These are phyloP conservation scores for Climacium dendroides DNA, from an alignment of 225 moss, liverwort and hornwort species.

Conservation along the genomic window DNA sequence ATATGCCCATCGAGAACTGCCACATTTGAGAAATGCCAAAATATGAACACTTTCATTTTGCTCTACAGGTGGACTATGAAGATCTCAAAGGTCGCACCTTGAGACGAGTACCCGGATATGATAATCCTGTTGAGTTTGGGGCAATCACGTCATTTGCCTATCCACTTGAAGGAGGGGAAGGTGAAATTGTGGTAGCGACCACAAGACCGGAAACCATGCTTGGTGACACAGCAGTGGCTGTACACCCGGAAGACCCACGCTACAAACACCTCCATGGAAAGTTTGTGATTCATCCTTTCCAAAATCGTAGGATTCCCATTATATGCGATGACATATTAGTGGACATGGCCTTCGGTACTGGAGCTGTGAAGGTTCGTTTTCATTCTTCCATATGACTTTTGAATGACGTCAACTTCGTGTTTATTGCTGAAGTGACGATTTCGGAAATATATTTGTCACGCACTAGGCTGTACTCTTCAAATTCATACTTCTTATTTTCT, in stretches of 20 bases:
- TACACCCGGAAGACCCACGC: slow-evolving; percentile 71
- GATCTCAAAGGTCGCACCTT: slow-evolving; percentile 57
- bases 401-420: not conserved
- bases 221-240: slow-evolving; percentile 94
- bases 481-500: not conserved
- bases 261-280: slow-evolving; percentile 86
- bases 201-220: slow-evolving; percentile 98
- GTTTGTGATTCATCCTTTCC: slow-evolving; percentile 86
- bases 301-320: slow-evolving; percentile 65
- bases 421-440: not conserved
- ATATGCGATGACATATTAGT: slow-evolving; percentile 62
- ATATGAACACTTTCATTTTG: not conserved
- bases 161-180: slow-evolving; percentile 64
- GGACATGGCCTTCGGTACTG: slow-evolving; percentile 90
- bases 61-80: slow-evolving; percentile 64
- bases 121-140: slow-evolving; percentile 72
- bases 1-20: not conserved
- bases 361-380: slow-evolving; percentile 79
- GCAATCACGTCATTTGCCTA: slow-evolving; percentile 89
- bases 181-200: slow-evolving; percentile 90
- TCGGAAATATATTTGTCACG: not conserved
- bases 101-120: slow-evolving; percentile 76
- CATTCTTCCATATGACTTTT: not conserved
- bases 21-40: not conserved
- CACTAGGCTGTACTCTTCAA: not conserved